These are phyloP conservation scores for Tremella mesenterica DNA, from an alignment of 768 basidiomycete species.

Conservation along the genomic window DNA sequence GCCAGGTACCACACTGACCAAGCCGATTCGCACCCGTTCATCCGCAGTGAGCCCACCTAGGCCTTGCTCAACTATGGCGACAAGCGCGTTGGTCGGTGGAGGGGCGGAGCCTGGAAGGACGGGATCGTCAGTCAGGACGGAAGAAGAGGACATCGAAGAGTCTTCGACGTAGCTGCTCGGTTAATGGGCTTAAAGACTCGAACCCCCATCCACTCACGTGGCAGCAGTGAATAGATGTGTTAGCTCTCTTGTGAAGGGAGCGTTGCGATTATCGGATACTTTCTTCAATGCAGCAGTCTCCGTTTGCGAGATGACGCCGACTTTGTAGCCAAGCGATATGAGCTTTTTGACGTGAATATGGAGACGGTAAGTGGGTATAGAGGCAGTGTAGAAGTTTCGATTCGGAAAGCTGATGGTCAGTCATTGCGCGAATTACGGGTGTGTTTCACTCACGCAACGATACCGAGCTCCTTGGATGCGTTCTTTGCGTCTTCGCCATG, in stretches of 20 bases:
- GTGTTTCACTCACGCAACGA: conserved; percentile 31
- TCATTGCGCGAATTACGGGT: not conserved
- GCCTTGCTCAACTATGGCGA: conserved; percentile 62
- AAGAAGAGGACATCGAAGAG: conserved; percentile 27
- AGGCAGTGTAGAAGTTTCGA: conserved; percentile 44
- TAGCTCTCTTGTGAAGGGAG: conserved; percentile 48
- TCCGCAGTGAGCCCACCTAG: conserved; percentile 48
- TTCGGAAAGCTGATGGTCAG: conserved; percentile 34
- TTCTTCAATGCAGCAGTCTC: conserved; percentile 46
- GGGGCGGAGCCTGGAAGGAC: conserved; percentile 43
- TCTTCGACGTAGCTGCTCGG: conserved; percentile 66
- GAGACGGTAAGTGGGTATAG: conserved; percentile 43
- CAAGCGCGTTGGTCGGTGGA: conserved; percentile 59
- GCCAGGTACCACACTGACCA: conserved; percentile 71
- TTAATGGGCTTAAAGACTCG: not conserved
- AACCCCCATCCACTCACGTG: conserved; percentile 59
- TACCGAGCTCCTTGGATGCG: conserved; percentile 42
- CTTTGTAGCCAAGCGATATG: conserved; percentile 43
- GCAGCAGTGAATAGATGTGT: conserved; percentile 75
- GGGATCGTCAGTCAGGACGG: conserved; percentile 42
- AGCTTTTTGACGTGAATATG: conserved; percentile 46
- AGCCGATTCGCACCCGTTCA: conserved; percentile 53
- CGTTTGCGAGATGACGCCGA: conserved; percentile 44
- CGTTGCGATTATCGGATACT: conserved; percentile 41
- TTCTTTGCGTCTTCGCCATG: conserved; percentile 45